phyloP scores from a whole-genome alignment of 2,329 filamentous ascomycete species.

The Cercospora zeae-maydis region DNA sequence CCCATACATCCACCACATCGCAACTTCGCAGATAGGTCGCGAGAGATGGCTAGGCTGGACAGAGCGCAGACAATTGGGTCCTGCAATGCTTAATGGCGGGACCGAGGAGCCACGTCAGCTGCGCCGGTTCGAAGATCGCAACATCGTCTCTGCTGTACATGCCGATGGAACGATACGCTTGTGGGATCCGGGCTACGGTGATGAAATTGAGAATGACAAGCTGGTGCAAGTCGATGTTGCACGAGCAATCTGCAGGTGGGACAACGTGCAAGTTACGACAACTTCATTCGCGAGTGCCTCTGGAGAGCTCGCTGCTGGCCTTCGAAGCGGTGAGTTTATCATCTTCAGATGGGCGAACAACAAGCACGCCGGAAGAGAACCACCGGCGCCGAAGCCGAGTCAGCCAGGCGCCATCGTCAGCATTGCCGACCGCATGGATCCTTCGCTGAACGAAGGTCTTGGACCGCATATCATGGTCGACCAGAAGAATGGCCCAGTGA shows the following conservation, averaged over 20 bases:
- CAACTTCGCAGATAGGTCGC: conserved; percentile 70
- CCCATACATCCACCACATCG: conserved; percentile 74
- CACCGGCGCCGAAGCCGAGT: conserved; percentile 48
- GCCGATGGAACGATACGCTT: conserved; percentile 86
- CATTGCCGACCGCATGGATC: conserved; percentile 70
- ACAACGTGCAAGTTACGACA: conserved; percentile 71
- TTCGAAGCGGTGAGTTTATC: conserved; percentile 76
- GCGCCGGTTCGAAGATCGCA: conserved; percentile 76
- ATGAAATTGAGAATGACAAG: conserved; percentile 84
- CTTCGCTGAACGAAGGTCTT: conserved; percentile 70
- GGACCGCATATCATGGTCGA: conserved; percentile 78
- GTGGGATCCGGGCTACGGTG: conserved; percentile 88
- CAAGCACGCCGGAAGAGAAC: conserved; percentile 63
- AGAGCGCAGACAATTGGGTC: conserved; percentile 77
- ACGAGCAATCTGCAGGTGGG: conserved; percentile 72
- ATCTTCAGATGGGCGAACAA: conserved; percentile 89
- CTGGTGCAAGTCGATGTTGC: conserved; percentile 84
- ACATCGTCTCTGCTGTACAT: conserved; percentile 81
- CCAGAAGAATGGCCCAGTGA: conserved; percentile 77
- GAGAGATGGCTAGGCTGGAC: conserved; percentile 84
- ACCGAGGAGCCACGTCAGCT: conserved; percentile 66
- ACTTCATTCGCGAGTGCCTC: conserved; percentile 77
- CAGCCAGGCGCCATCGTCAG: conserved; percentile 59
- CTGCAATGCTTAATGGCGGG: conserved; percentile 74
- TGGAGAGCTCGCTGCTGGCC: conserved; percentile 80